Percentiles rank a stretch among this genome's conserved stretches.
These are phyloP conservation scores for Aspergillus avenaceus DNA, from an alignment of 495 filamentous ascomycete genomes.

Conservation along the genomic window DNA sequence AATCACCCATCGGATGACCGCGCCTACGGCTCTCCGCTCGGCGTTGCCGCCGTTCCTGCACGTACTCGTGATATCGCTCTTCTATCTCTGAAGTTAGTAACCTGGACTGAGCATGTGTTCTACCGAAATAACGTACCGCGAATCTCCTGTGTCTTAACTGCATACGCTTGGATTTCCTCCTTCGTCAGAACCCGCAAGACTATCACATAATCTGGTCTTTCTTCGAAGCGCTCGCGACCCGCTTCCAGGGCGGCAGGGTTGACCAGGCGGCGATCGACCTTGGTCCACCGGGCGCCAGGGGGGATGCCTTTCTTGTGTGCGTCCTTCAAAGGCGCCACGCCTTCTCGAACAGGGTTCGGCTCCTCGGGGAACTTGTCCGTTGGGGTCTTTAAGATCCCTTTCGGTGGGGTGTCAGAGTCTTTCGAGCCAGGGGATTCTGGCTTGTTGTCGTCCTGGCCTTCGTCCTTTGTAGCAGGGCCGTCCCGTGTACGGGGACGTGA, in stretches of 20 bases:
- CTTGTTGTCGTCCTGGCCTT: slow-evolving; percentile 23
- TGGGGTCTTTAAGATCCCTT: slow-evolving; percentile 69
- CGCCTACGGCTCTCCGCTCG: slow-evolving; percentile 31
- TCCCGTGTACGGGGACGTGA: slow-evolving; percentile 22
- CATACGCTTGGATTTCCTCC: slow-evolving; percentile 79
- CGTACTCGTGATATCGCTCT: slow-evolving; percentile 30
- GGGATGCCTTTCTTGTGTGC: slow-evolving; percentile 70
- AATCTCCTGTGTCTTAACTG: slow-evolving; percentile 68
- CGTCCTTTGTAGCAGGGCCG: slow-evolving; percentile 4
- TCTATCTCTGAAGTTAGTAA: slow-evolving; percentile 24
- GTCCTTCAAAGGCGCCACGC: slow-evolving; percentile 84
- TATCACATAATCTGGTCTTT: slow-evolving; percentile 79
- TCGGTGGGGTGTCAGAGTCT: slow-evolving; percentile 46
- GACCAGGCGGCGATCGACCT: slow-evolving; percentile 77
- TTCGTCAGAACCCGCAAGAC: slow-evolving; percentile 73
- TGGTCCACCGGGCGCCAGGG: slow-evolving; percentile 79
- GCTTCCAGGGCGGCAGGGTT: slow-evolving; percentile 75
- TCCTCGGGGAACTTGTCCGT: slow-evolving; percentile 76
- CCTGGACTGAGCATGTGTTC: too few species aligned
- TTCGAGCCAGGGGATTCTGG: slow-evolving; percentile 25
- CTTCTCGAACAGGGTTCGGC: slow-evolving; percentile 70
- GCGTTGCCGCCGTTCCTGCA: slow-evolving; percentile 29
- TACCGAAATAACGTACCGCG: slow-evolving; percentile 51
- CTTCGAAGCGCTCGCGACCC: slow-evolving; percentile 76
- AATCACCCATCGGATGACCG: slow-evolving; percentile 26